Evolutionary conservation across 345 rosid species (phyloP).

Genomic region (Clarkia xantiana): DNA sequence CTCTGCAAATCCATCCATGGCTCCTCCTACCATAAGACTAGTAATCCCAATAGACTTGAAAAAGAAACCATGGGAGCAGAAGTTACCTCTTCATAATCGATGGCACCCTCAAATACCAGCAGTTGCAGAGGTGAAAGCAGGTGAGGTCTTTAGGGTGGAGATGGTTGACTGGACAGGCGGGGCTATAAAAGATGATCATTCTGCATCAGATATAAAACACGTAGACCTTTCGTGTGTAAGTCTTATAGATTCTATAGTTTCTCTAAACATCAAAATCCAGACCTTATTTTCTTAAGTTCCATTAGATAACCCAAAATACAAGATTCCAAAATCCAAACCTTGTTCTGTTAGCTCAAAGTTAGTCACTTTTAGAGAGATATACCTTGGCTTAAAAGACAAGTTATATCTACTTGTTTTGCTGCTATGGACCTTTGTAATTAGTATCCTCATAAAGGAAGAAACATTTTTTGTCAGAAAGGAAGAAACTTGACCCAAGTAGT

Average conservation of each 20-base stretch:
- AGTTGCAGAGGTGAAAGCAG: conserved; percentile 26
- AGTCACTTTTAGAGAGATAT: no score
- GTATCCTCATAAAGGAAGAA: no score
- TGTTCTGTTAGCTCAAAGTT: no score
- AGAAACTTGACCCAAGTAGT: no score
- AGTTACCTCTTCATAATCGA: conserved; percentile 49
- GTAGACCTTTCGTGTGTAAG: conserved; percentile 46
- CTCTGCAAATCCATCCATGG: conserved; percentile 20
- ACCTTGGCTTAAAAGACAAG: no score
- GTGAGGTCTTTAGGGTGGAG: conserved; percentile 49
- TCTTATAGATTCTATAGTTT: neutral
- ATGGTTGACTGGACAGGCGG: conserved; percentile 71
- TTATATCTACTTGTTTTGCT: no score
- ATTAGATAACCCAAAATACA: no score
- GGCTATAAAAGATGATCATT: conserved; percentile 40
- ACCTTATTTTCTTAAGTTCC: no score
- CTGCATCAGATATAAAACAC: conserved; percentile 38
- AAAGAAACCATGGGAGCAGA: conserved; percentile 63
- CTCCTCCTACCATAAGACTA: conserved; percentile 39
- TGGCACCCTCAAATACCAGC: conserved; percentile 72
- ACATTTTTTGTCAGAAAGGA: no score
- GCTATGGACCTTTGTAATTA: no score
- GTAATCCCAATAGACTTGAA: conserved; percentile 48
- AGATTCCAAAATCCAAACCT: no score
- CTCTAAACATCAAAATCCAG: no score